Base-by-base conservation (phyloP, 352 stramenopile genomes). In the Pythium plurisporium region DNA sequence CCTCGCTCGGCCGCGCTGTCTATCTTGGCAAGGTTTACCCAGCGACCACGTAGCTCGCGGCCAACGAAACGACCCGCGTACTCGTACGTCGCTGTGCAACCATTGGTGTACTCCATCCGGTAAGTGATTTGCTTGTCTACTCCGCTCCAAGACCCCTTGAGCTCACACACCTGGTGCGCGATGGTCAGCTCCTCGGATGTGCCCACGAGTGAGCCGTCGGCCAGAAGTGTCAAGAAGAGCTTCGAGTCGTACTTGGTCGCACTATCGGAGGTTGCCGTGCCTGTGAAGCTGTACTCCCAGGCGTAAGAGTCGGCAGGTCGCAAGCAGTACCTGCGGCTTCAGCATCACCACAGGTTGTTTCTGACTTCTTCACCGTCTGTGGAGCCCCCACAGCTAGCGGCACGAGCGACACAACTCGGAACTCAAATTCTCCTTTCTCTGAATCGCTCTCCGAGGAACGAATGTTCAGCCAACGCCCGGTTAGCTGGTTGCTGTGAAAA, bases 201-300 rank as follows among this genome's bases (percentile, higher is more conserved):
- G 5, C 51, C 51, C 9, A 5, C 27, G 15, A 59, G 4, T 11
- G 51, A 41, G 2, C 51, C 51, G 29, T 49, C 37, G 12, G 36
- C 25, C 26, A 20, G 5, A 17, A 59, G 22, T 9, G 46, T 15
- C 8, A 59, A 26, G 14, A 26, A 36, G 15, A 59, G 7, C 6
- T 29, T 36, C 22, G 51, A n/a, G 23, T 59, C 38, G 27, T 59
- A 59, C 26, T 38, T 49, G 19, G 19, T 30, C 15, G n/a, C 27
- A 22, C 17, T n/a, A 26, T 59, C 37, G 2, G 51, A 37, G 4
- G 23, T 59, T 23, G 51, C 36, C 3, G n/a, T 20, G 14, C 48
- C 48, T 6, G 33, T 45, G 8, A 55, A 45, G n/a, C 44, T 33
- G 31, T 45, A 55, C 31, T 31, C 29, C 5, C 48, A n/a, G n/a